A percentile compares a stretch with the other conserved stretches of the same genome.
phyloP scores from a whole-genome alignment of 345 rosid species.

The Xanthoceras sorbifolium region DNA sequence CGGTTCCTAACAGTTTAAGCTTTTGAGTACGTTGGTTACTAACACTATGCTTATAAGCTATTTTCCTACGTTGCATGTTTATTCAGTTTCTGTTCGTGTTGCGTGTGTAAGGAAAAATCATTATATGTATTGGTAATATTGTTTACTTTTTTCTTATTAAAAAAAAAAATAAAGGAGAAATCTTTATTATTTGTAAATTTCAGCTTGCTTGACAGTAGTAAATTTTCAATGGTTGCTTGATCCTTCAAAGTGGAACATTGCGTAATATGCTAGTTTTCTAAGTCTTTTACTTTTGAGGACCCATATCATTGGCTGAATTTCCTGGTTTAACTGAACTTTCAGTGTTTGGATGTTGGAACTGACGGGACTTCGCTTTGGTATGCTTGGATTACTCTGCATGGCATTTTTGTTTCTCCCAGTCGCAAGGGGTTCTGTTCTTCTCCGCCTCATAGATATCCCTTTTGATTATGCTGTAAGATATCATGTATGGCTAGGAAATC shows the following conservation, averaged over 20 bases:
- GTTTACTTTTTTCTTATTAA: background rate
- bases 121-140: no score
- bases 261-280: constrained; percentile 7
- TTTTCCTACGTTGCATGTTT: no score
- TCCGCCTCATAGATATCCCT: constrained; percentile 77
- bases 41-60: no score
- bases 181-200: background rate
- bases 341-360: constrained; percentile 48
- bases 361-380: constrained; percentile 63
- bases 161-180: no score
- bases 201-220: background rate
- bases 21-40: no score
- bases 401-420: constrained; percentile 81
- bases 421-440: constrained; percentile 85
- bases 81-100: no score
- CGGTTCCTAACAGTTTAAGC: no score
- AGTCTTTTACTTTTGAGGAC: background rate
- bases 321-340: constrained; percentile 19
- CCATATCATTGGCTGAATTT: constrained; percentile 17
- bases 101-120: no score
- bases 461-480: constrained; percentile 89
- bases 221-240: background rate
- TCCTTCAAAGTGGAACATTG: background rate
- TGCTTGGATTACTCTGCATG: constrained; percentile 69
- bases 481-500: constrained; percentile 94